phyloP scores from a whole-genome alignment of 331 rosid genomes.

The Dryas integrifolia region DNA sequence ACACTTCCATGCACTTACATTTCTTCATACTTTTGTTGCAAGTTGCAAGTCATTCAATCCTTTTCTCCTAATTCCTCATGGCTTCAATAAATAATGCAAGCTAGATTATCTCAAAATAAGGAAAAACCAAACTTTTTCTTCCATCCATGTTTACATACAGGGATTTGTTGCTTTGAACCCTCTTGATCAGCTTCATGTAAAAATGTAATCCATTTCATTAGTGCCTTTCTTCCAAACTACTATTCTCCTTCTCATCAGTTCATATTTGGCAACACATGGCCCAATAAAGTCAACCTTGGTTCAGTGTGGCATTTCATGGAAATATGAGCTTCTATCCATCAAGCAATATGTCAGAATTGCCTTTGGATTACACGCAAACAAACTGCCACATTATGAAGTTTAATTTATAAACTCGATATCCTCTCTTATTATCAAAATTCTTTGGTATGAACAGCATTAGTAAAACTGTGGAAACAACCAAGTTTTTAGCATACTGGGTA shows the following conservation, averaged over 20 bases:
- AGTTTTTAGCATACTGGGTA: not conserved
- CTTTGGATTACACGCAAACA: slow-evolving; percentile 3
- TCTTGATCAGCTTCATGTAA: not conserved
- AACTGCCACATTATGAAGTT: not conserved
- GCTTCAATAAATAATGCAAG: not conserved
- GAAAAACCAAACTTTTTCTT: not conserved
- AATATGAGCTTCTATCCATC: not conserved
- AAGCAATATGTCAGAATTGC: not conserved
- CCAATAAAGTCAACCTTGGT: not conserved
- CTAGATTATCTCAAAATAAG: not conserved
- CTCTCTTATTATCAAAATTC: not conserved
- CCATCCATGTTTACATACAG: not conserved
- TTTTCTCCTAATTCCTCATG: not conserved
- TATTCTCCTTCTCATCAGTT: not conserved
- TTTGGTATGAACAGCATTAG: too few relatives aligned
- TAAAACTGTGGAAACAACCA: not conserved
- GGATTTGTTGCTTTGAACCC: not conserved
- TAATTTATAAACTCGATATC: not conserved
- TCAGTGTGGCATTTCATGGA: not conserved
- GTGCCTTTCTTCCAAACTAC: not conserved
- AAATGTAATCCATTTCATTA: not conserved
- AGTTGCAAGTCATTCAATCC: not conserved
- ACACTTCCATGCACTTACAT: not conserved
- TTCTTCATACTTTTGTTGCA: not conserved
- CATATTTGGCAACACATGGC: not conserved